Percentiles rank a stretch among this genome's conserved stretches.
phyloP scores from a whole-genome alignment of 2,329 filamentous ascomycete genomes.

The Ophiosphaerella herpotricha region DNA sequence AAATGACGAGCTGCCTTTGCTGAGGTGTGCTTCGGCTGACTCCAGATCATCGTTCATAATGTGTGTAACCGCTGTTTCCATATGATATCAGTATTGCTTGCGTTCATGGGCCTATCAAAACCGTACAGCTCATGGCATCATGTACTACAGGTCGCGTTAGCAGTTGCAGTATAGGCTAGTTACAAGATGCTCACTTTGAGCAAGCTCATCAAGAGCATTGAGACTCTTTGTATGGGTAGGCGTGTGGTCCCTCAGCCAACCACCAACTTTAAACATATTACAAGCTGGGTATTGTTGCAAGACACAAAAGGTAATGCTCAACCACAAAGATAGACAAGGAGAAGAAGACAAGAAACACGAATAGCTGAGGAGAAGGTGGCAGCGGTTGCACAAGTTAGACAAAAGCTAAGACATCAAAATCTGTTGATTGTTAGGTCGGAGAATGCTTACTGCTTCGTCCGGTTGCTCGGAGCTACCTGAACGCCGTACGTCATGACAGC shows the following conservation, averaged over 20 bases:
- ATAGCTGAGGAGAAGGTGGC: neutral
- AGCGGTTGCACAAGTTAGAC: neutral
- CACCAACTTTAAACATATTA: constrained; percentile 43
- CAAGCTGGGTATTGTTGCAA: neutral
- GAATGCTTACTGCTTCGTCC: constrained; percentile 20
- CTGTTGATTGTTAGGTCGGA: constrained; percentile 1
- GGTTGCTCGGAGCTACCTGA: constrained; percentile 17
- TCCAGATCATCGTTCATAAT: constrained; percentile 93
- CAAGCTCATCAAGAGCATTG: constrained; percentile 62
- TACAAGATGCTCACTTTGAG: constrained; percentile 52
- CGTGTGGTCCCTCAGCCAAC: constrained; percentile 44
- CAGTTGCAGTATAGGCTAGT: neutral
- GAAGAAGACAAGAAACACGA: neutral
- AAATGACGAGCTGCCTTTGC: constrained; percentile 78
- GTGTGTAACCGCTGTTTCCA: constrained; percentile 62
- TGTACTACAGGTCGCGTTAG: constrained; percentile 44
- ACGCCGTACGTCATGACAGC: constrained; percentile 17
- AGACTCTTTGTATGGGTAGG: constrained; percentile 58
- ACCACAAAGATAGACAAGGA: constrained; percentile 1
- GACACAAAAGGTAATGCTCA: constrained; percentile 5
- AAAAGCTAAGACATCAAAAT: constrained; percentile 4
- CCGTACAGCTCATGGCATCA: constrained; percentile 53
- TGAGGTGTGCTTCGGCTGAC: constrained; percentile 74
- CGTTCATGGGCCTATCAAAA: neutral
- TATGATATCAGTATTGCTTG: constrained; percentile 28